Percentiles rank a stretch among this genome's conserved stretches.
Evolutionary conservation across 495 filamentous ascomycete genomes (phyloP).

Genomic region (Xylaria telfairii): DNA sequence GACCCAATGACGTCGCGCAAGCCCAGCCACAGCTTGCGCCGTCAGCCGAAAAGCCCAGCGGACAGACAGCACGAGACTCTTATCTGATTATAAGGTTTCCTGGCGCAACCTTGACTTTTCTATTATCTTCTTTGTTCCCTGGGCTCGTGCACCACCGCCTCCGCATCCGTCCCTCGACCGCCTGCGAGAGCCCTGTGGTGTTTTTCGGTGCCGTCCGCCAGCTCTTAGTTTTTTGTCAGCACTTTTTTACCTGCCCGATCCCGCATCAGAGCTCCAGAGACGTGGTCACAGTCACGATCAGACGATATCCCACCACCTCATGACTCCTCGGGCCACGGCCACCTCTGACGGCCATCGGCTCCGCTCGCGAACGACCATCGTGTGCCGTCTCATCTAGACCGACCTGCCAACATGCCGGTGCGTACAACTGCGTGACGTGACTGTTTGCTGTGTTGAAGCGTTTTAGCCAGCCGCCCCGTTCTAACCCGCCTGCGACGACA

Average conservation of each 20-base stretch:
- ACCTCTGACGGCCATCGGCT: slow-evolving; percentile 34
- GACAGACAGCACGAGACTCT: slow-evolving; percentile 28
- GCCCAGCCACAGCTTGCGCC: slow-evolving; percentile 21
- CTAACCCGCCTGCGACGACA: slow-evolving; percentile 36
- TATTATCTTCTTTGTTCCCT: slow-evolving; percentile 24
- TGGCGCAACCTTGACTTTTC: slow-evolving; percentile 26
- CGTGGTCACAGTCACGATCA: slow-evolving; percentile 4
- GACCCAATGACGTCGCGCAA: slow-evolving; percentile 25
- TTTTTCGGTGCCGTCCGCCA: not conserved
- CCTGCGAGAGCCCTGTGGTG: not conserved
- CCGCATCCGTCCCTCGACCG: slow-evolving; percentile 17
- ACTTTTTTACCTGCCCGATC: not conserved
- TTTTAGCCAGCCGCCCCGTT: slow-evolving; percentile 10
- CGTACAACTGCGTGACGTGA: slow-evolving; percentile 6
- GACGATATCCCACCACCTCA: not conserved
- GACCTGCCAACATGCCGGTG: slow-evolving; percentile 36
- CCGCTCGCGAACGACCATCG: slow-evolving; percentile 14
- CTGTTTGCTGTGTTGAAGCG: not conserved
- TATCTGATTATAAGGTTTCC: slow-evolving; percentile 24
- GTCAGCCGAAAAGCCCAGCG: slow-evolving; percentile 7
- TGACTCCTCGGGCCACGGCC: slow-evolving; percentile 18
- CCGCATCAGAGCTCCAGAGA: not conserved
- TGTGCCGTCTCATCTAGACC: slow-evolving; percentile 21
- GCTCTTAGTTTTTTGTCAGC: not conserved
- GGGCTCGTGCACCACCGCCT: slow-evolving; percentile 14